Evolutionary conservation across 73 alveolate genomes (phyloP), one percentile per base, ranked within the genome.

Genomic region (Blepharisma japonicum): DNA sequence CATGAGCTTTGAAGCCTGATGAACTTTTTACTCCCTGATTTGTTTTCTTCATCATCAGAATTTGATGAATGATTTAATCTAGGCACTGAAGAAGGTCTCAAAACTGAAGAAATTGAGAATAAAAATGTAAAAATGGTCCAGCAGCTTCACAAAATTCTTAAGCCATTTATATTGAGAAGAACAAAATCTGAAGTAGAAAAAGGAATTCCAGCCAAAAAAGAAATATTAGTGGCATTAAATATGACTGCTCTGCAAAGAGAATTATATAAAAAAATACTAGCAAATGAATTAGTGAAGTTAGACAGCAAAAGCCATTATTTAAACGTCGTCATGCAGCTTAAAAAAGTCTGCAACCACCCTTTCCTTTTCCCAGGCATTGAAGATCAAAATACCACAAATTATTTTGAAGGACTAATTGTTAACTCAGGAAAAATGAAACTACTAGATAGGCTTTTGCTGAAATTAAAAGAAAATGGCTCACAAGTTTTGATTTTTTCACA

Each of bases 1-100:
- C 98, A 95, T 55, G 99, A 97, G 83, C 90, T 97, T 71, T 96
- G 99, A 99, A 91, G 98, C 46, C 79, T 97, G 78, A 83, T 96
- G 21, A 97, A 97, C 82, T 97, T 94, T 80, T 87, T 97, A 61
- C 86, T 97, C 68, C 99, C 99, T 18, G 99, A 96, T 81, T 86
- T 97, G 68, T 94, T 97, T 87, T 85, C 87, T 55, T 88, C 97
- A 8, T 68, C 90, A 6, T 97, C 91, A 39, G 97, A 93, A 9
- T 93, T 94, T 68, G 97, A 92, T 56, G 94, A 92, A 77, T 90
- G 96, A 95, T 94, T 94, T 72, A 92, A 89, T 46, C 83, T 91
- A 14, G 87, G 87, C 23, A 89, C 77, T 77, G 66, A 39, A 56
- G 89, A 82, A 20, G 87, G 79, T 46, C 53, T 77, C 42, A 74